phyloP scores from a whole-genome alignment of 1,139 yeast genomes.

The Lodderomyces oxycetoniae region DNA sequence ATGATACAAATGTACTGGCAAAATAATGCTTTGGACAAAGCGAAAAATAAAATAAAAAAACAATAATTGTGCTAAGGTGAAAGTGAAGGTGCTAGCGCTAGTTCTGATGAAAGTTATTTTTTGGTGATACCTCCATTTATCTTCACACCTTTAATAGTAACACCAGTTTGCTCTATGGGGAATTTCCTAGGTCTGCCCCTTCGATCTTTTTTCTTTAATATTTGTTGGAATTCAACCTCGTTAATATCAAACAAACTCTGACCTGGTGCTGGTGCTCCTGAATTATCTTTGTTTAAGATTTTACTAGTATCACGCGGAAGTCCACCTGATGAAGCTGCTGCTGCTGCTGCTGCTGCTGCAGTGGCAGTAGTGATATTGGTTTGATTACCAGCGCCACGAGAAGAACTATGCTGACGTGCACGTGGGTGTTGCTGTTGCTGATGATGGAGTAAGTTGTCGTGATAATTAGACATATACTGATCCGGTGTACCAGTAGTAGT shows the following conservation, averaged over 20 bases:
- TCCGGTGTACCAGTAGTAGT: background rate
- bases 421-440: conserved; percentile 1
- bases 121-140: conserved; percentile 32
- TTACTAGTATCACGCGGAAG: background rate
- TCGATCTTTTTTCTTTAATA: conserved; percentile 39
- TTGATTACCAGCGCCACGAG: background rate
- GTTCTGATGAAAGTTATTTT: too few relatives aligned
- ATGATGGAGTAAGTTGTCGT: background rate
- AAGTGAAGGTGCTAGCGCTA: background rate
- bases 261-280: conserved; percentile 2
- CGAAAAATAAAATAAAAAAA: conserved; percentile 4
- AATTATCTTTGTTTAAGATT: background rate
- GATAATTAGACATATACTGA: conserved; percentile 1
- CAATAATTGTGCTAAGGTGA: background rate
- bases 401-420: background rate
- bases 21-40: too few relatives aligned
- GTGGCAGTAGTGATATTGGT: conserved; percentile 5
- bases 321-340: conserved; percentile 2
- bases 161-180: conserved; percentile 47
- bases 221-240: conserved; percentile 36
- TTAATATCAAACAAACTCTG: conserved; percentile 25
- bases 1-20: too few relatives aligned
- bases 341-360: conserved; percentile 4
- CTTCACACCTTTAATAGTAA: conserved; percentile 43
- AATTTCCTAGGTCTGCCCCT: conserved; percentile 52